These are phyloP conservation scores for Claviceps paspali DNA, from an alignment of 2,329 filamentous ascomycete genomes.

Conservation along the genomic window DNA sequence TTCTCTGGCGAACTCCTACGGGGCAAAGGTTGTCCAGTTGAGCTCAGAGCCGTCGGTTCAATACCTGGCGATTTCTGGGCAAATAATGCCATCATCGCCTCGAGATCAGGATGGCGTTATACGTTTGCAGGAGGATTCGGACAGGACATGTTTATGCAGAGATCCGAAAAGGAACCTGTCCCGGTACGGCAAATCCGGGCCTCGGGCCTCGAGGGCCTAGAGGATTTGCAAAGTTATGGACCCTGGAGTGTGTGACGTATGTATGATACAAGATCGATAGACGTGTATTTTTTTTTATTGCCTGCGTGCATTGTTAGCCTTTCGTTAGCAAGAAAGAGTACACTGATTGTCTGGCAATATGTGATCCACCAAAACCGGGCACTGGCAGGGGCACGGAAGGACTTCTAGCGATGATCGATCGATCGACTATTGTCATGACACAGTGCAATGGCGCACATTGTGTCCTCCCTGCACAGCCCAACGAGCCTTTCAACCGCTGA, in stretches of 20 bases:
- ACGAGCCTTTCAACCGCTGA: neutral
- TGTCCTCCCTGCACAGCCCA: neutral
- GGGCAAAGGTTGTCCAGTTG: slow-evolving; percentile 26
- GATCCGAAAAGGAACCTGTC: neutral
- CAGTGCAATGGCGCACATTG: neutral
- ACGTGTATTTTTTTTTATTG: neutral
- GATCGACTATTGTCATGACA: slow-evolving; percentile 1
- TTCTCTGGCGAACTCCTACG: slow-evolving; percentile 28
- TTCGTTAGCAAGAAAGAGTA: too few relatives aligned
- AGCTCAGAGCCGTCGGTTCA: slow-evolving; percentile 12
- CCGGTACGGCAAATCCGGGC: neutral
- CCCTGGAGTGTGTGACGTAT: slow-evolving; percentile 2
- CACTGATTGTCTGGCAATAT: too few relatives aligned
- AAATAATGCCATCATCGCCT: slow-evolving; percentile 16
- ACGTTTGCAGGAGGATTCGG: neutral
- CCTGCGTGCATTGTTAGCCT: too few relatives aligned
- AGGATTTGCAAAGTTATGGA: neutral
- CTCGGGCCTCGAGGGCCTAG: neutral
- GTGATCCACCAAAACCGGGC: neutral
- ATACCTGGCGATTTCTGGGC: slow-evolving; percentile 11
- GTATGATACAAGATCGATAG: neutral
- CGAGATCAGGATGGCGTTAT: neutral
- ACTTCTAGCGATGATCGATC: slow-evolving; percentile 1
- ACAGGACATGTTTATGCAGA: neutral
- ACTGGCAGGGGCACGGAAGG: neutral